Evolutionary conservation across 331 rosid species (phyloP).

Genomic region (Malus hybrid): DNA sequence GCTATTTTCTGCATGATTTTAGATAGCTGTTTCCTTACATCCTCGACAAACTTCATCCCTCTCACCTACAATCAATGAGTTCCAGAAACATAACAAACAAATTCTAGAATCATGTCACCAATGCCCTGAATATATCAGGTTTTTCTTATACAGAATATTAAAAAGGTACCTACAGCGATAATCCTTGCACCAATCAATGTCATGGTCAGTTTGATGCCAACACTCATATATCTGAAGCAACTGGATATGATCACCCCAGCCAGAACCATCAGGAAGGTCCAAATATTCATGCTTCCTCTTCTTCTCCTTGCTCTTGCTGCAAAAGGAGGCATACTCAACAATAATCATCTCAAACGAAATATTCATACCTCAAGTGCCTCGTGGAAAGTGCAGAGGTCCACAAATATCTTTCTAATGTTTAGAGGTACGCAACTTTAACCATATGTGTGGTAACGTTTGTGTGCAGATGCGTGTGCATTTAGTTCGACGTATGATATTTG

Average conservation of each 20-base stretch:
- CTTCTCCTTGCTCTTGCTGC: conserved; percentile 65
- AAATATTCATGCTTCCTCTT: conserved; percentile 61
- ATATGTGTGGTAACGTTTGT: neutral
- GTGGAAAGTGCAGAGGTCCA: neutral
- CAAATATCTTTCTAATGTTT: neutral
- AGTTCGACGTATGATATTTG: neutral
- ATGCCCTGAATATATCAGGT: no score
- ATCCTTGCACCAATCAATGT: conserved; percentile 84
- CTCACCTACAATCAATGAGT: conserved; percentile 60
- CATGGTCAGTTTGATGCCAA: conserved; percentile 67
- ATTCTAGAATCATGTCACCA: no score
- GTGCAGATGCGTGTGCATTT: neutral
- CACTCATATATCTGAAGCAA: conserved; percentile 75
- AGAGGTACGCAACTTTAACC: neutral
- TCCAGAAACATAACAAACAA: conserved; percentile 12
- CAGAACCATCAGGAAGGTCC: conserved; percentile 88
- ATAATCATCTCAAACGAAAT: neutral
- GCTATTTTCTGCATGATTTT: no score
- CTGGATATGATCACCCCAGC: conserved; percentile 92
- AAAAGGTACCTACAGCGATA: conserved; percentile 60
- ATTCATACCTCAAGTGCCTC: neutral
- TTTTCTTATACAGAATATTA: neutral
- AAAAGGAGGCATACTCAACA: conserved; percentile 2
- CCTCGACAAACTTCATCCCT: conserved; percentile 86
- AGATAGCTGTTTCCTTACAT: conserved; percentile 15